Percentiles rank a stretch among this genome's conserved stretches.
Conservation (phyloP, 306 rosid genomes). For the Quercus alba region DNA sequence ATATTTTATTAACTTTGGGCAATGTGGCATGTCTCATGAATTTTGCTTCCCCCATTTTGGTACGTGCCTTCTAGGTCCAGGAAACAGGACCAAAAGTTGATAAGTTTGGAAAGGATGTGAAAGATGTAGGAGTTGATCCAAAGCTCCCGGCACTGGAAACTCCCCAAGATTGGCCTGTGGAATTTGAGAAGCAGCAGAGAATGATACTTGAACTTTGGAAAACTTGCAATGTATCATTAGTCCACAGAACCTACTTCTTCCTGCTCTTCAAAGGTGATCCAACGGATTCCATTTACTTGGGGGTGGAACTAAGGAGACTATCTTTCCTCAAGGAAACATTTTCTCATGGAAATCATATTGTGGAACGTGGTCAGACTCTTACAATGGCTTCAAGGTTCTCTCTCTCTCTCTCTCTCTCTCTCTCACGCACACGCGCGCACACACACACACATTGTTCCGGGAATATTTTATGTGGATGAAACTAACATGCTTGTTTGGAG, state of each 20-base stretch:
- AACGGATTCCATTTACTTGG: conserved; percentile 88
- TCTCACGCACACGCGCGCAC: background rate
- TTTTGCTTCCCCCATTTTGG: background rate
- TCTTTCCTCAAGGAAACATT: conserved; percentile 77
- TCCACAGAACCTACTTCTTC: conserved; percentile 96
- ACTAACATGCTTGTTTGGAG: conserved; percentile 22
- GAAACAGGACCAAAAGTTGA: conserved; percentile 35
- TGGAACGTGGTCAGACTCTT: conserved; percentile 52
- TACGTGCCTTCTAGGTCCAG: conserved; percentile 43
- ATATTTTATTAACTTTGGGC: background rate
- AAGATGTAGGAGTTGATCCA: conserved; percentile 62
- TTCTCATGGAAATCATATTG: conserved; percentile 50
- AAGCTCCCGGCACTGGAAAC: conserved; percentile 54
- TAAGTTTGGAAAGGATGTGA: conserved; percentile 37
- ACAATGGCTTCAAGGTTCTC: conserved; percentile 74
- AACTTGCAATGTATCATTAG: conserved; percentile 76
- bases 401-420: conserved; percentile 6
- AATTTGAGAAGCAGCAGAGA: conserved; percentile 70
- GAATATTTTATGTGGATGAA: background rate
- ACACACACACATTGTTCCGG: background rate
- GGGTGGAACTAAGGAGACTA: conserved; percentile 86
- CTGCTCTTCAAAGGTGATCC: conserved; percentile 94
- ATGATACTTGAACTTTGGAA: conserved; percentile 86
- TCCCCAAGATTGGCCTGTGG: conserved; percentile 68
- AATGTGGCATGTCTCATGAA: background rate